Conservation (phyloP, 257 asterid species). For the Prunella vulgaris region DNA sequence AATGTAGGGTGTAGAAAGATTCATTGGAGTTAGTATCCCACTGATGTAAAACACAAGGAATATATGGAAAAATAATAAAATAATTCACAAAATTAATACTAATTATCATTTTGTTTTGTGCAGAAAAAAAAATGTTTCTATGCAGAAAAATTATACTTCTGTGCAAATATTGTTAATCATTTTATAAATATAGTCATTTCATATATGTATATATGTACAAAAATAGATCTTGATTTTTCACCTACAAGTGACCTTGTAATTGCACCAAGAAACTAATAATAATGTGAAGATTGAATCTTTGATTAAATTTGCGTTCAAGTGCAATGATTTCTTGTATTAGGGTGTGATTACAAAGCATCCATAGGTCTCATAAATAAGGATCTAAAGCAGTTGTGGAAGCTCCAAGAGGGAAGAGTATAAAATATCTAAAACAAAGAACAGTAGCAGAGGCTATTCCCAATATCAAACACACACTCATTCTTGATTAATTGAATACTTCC, state of each 20-base stretch:
- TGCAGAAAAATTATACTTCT: too few relatives aligned
- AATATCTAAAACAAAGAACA: not conserved
- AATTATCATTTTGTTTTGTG: too few relatives aligned
- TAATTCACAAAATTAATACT: too few relatives aligned
- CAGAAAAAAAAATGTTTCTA: too few relatives aligned
- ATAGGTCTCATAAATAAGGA: not conserved
- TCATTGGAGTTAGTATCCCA: conserved; percentile 12
- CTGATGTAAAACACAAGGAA: conserved; percentile 20
- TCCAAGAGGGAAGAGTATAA: not conserved
- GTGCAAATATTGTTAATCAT: too few relatives aligned
- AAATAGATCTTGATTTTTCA: not conserved
- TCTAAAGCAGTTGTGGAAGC: not conserved
- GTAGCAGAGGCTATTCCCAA: not conserved
- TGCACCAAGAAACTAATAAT: too few relatives aligned
- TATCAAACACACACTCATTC: not conserved
- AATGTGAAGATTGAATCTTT: too few relatives aligned
- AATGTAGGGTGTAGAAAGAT: conserved; percentile 6
- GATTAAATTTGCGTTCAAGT: too few relatives aligned
- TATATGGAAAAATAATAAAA: too few relatives aligned
- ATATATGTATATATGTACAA: not conserved
- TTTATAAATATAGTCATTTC: too few relatives aligned
- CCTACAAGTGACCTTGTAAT: conserved; percentile 1
- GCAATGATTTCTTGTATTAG: not conserved
- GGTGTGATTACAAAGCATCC: not conserved
- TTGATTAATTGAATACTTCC: not conserved